Conservation (phyloP, 202 grass and related monocot species). For the Elaeis oleifera region DNA sequence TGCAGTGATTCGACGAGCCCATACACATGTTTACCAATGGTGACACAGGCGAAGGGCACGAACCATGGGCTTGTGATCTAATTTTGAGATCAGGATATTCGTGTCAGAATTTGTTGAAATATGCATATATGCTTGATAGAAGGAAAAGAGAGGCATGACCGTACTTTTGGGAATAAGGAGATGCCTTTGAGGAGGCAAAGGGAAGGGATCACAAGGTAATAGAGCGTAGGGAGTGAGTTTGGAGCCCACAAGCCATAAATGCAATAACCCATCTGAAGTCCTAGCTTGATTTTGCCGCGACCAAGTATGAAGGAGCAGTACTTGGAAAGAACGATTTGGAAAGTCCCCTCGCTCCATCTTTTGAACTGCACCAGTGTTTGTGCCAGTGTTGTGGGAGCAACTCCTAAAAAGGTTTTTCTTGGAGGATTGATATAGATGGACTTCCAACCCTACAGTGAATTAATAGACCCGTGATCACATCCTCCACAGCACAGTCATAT, state of each 20-base stretch:
- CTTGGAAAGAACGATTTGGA: slow-evolving; percentile 55
- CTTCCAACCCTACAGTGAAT: slow-evolving; percentile 36
- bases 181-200: slow-evolving; percentile 46
- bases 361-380: slow-evolving; percentile 56
- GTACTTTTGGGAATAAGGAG: slow-evolving; percentile 44
- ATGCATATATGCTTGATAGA: not conserved
- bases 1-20: too few relatives aligned
- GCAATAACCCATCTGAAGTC: slow-evolving; percentile 43
- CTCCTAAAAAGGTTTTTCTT: slow-evolving; percentile 47
- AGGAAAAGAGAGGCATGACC: too few relatives aligned
- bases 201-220: slow-evolving; percentile 56
- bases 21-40: too few relatives aligned
- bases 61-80: slow-evolving; percentile 49
- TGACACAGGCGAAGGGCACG: too few relatives aligned
- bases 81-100: not conserved
- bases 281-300: slow-evolving; percentile 32
- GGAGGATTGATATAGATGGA: slow-evolving; percentile 26
- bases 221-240: slow-evolving; percentile 46
- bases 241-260: slow-evolving; percentile 39
- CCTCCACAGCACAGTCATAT: slow-evolving; percentile 54
- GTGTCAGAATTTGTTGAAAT: too few relatives aligned
- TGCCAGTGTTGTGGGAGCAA: slow-evolving; percentile 41
- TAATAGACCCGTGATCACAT: slow-evolving; percentile 49
- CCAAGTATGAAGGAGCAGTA: slow-evolving; percentile 50
- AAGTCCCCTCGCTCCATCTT: slow-evolving; percentile 63